Evolutionary conservation across 2,329 filamentous ascomycete species (phyloP).

Genomic region (Neofusicoccum sp.): DNA sequence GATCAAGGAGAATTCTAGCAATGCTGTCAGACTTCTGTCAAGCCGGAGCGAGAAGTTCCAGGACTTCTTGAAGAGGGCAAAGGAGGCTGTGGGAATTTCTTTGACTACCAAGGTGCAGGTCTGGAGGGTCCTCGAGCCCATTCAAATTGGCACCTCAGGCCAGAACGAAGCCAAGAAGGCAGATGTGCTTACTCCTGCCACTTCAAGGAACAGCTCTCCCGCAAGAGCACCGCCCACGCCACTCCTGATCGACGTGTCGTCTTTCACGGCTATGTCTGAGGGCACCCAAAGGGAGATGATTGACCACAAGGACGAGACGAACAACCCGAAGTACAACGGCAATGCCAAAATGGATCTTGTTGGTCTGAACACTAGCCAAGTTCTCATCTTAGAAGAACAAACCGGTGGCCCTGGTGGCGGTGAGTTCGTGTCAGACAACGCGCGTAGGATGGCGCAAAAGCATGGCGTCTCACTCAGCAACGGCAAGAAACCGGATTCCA

Average conservation of each 20-base stretch:
- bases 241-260: conserved; percentile 64
- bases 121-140: conserved; percentile 65
- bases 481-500: conserved; percentile 35
- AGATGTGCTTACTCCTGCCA: conserved; percentile 49
- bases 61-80: conserved; percentile 75
- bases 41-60: conserved; percentile 72
- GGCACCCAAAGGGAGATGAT: conserved; percentile 68
- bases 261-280: conserved; percentile 64
- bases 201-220: conserved; percentile 47
- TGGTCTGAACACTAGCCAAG: conserved; percentile 71
- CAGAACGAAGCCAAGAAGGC: conserved; percentile 23
- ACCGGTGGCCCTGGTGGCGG: conserved; percentile 57
- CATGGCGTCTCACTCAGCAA: conserved; percentile 51
- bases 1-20: conserved; percentile 62
- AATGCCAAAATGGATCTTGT: conserved; percentile 65
- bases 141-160: conserved; percentile 39
- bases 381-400: conserved; percentile 82
- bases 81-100: conserved; percentile 68
- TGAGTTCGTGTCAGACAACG: conserved; percentile 58
- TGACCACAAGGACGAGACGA: conserved; percentile 68
- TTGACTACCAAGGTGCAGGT: conserved; percentile 73
- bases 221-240: conserved; percentile 47
- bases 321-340: conserved; percentile 78
- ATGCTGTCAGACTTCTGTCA: conserved; percentile 68
- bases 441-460: conserved; percentile 46